Evolutionary conservation across 352 stramenopile species (phyloP).

Genomic region (Phytophthora hybrid): DNA sequence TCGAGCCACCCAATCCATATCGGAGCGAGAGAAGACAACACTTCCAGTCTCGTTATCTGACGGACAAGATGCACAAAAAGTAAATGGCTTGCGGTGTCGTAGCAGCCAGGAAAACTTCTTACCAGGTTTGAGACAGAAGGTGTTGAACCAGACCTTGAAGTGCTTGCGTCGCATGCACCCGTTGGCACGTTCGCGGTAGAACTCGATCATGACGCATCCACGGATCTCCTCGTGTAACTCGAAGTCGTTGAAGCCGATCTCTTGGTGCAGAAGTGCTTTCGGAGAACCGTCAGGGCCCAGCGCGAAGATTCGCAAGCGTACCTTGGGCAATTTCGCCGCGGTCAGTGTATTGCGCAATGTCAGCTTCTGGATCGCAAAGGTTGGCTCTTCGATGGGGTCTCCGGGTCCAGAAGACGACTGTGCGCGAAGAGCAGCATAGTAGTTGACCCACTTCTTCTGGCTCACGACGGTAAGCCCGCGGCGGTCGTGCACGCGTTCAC

Average conservation of each 20-base stretch:
- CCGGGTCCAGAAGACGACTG: constrained; percentile 20
- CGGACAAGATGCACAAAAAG: background rate
- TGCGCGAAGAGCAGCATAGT: constrained; percentile 52
- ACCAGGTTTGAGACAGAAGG: constrained; percentile 56
- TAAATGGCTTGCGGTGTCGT: background rate
- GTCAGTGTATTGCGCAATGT: constrained; percentile 55
- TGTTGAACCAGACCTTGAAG: constrained; percentile 84
- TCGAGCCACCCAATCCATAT: constrained; percentile 73
- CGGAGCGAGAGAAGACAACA: constrained; percentile 51
- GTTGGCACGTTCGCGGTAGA: constrained; percentile 47
- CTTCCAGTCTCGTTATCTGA: constrained; percentile 46
- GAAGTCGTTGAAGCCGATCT: constrained; percentile 60
- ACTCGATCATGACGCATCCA: constrained; percentile 70
- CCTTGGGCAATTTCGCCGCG: constrained; percentile 37
- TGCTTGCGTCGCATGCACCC: constrained; percentile 64
- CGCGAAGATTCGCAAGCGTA: constrained; percentile 63
- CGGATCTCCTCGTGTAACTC: constrained; percentile 51
- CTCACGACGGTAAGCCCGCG: constrained; percentile 74
- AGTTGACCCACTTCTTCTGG: constrained; percentile 78
- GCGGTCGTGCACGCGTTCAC: constrained; percentile 61
- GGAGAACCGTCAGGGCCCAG: constrained; percentile 33
- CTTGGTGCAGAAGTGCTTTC: constrained; percentile 59
- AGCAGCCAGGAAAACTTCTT: background rate
- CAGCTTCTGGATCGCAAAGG: constrained; percentile 47
- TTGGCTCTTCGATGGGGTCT: constrained; percentile 33